Base-by-base conservation (phyloP, 2,329 filamentous ascomycete genomes). In the Monosporascus sp. region DNA sequence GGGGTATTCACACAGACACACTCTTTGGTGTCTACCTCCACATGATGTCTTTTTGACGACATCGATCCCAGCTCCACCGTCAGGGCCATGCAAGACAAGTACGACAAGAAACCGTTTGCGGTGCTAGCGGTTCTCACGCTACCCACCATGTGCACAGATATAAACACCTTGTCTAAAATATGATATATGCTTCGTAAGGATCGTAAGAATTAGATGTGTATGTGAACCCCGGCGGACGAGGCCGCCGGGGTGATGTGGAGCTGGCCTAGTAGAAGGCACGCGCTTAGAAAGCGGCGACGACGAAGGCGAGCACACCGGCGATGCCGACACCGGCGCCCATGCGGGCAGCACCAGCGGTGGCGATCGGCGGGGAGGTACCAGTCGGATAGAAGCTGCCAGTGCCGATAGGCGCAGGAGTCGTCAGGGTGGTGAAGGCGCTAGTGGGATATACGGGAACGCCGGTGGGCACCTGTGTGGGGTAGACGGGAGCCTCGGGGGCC, bases 181-280 rank as follows among this genome's bases (percentile, higher is more conserved):
- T 67, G 62, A 65, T 68, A 53, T 50, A 56, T 67, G 63, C 68
- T 72, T 78, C 75, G 73, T 78, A 80, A 81, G 76, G 78, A 82
- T 80, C 78, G 79, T 81, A 75, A 79, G 76, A 80, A 81, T 73
- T 71, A 79, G 64, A 61, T 60, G 57, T 62, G 55, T 17, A 20
- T 20, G 17, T 41, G 17, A 19, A 9, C 17, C 38, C 38, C 38
- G 17, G 38, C 38, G 17, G 17, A 0, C 38, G 1, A 1, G 11
- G 1, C 11, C 54, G 50, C 48, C 52, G 38, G 48, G 52, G 52
- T 55, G 54, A 53, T 41, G 49, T 49, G 47, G 47, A 52, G 40
- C 41, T 46, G 27, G 51, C 50, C 51, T 53, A 36, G 48, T 49
- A 48, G 46, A 34, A 48, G 44, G 36, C 27, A 31, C 44, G 5